Conservation (phyloP, 2,329 filamentous ascomycete genomes). For the Aaosphaeria pasadenensis region DNA sequence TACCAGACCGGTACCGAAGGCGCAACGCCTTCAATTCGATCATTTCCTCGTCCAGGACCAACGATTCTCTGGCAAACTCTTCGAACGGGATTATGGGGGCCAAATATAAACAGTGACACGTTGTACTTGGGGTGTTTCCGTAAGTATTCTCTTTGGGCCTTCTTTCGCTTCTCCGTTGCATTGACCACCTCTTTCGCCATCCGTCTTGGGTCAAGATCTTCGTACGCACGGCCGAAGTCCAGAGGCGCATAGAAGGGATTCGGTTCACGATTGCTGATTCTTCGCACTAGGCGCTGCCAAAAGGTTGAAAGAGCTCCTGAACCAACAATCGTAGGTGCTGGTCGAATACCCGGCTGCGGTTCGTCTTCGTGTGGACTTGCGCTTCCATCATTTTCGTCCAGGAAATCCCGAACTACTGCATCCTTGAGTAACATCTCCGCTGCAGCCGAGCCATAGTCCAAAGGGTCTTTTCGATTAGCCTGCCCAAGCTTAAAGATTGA, state of each 20-base stretch:
- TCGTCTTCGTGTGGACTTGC: slow-evolving; percentile 23
- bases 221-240: slow-evolving; percentile 66
- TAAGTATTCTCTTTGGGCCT: slow-evolving; percentile 87
- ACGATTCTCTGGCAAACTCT: slow-evolving; percentile 85
- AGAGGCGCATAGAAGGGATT: slow-evolving; percentile 94
- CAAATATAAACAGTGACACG: slow-evolving; percentile 84
- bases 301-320: slow-evolving; percentile 59
- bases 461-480: slow-evolving; percentile 70
- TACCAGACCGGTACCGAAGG: slow-evolving; percentile 93
- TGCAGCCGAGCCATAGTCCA: slow-evolving; percentile 87
- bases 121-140: slow-evolving; percentile 87
- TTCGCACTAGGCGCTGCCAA: slow-evolving; percentile 59
- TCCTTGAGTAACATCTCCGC: slow-evolving; percentile 97
- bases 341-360: slow-evolving; percentile 33
- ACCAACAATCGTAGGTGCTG: slow-evolving; percentile 46
- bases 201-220: slow-evolving; percentile 76
- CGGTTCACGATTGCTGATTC: slow-evolving; percentile 66
- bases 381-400: slow-evolving; percentile 65
- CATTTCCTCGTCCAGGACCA: slow-evolving; percentile 80
- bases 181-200: slow-evolving; percentile 90
- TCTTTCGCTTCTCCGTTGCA: slow-evolving; percentile 77
- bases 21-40: slow-evolving; percentile 84
- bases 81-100: slow-evolving; percentile 72
- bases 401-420: slow-evolving; percentile 88
- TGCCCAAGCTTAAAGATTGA: slow-evolving; percentile 61